Percentiles rank a stretch among this genome's conserved stretches.
phyloP scores from a whole-genome alignment of 2,329 filamentous ascomycete genomes.

The Aspergillus fumigatus region DNA sequence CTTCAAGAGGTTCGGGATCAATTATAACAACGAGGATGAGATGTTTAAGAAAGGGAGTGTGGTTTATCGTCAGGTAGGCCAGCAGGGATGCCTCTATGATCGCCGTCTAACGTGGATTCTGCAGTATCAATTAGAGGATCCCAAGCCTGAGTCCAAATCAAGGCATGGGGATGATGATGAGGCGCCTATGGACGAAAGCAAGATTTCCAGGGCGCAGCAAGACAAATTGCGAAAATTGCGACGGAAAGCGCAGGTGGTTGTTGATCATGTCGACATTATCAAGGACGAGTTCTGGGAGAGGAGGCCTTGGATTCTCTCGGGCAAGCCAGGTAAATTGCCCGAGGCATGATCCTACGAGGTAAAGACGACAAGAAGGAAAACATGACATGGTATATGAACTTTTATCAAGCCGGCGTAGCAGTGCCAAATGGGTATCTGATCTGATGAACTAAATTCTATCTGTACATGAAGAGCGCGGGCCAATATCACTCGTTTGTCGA shows the following conservation, averaged over 20 bases:
- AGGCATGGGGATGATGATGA: conserved; percentile 10
- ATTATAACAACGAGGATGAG: conserved; percentile 95
- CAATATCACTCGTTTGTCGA: not conserved
- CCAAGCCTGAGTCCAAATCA: conserved; percentile 40
- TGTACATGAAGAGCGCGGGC: not conserved
- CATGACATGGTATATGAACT: conserved; percentile 11
- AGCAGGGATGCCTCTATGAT: not conserved
- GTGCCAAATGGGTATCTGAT: conserved; percentile 32
- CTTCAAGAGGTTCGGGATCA: conserved; percentile 82
- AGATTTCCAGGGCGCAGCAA: conserved; percentile 70
- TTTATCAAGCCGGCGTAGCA: conserved; percentile 6
- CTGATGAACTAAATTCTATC: conserved; percentile 1
- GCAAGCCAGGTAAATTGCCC: conserved; percentile 66
- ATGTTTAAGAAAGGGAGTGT: conserved; percentile 93
- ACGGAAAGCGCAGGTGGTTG: conserved; percentile 72
- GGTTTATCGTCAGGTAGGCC: conserved; percentile 68
- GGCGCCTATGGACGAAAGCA: conserved; percentile 34
- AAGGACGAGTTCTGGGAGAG: conserved; percentile 90
- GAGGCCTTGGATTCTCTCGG: conserved; percentile 77
- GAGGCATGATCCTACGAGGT: conserved; percentile 5
- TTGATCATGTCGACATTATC: conserved; percentile 90
- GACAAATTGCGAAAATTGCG: conserved; percentile 80
- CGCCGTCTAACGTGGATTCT: conserved; percentile 1
- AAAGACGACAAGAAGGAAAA: conserved; percentile 3
- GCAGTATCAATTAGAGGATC: conserved; percentile 67